Evolutionary conservation across 805 yeast genomes (phyloP), one percentile per base, ranked within the genome.

Genomic region (Isabelozyma pseudorhagii): DNA sequence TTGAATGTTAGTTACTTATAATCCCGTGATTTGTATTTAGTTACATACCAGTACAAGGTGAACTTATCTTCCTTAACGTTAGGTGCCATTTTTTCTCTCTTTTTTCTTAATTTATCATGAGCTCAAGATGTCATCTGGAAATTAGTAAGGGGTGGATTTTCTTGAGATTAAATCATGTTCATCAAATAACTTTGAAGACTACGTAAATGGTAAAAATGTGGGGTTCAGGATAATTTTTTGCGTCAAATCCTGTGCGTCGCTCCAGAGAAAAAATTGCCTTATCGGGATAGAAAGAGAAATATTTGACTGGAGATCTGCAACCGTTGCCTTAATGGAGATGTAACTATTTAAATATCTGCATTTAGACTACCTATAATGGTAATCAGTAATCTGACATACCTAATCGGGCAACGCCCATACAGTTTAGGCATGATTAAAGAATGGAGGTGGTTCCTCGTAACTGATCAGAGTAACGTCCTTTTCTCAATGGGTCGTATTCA

Each of bases 401-500:
- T 13, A 13, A 10, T 31, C n/a, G n/a, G 36, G 36, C 10, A 31
- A 31, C 36, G 4, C 4, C 4, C 36, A 5, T 5, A 31, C n/a
- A 31, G n/a, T 9, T 5, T 31, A 13, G 36, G 36, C 10, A 4
- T 31, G 4, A 31, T 13, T 13, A 21, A 6, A 31, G n/a, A 13
- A 31, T 31, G 36, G 36, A 8, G n/a, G 9, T 31, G 8, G 4
- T 13, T 13, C 36, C 36, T 10, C 50, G 38, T 29, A 67, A 40
- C 51, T 69, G 71, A 48, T 81, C 81, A 38, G 68, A 46, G 55
- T 88, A 89, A 55, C 87, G 74, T 36, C 82, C 81, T 54, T 66
- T 70, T 53, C 96, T 72, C 62, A 84, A 68, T 0, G 93, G 89
- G 66, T 89, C 96, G 6, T 78, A 68, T 25, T 73, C 67, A 5